A percentile compares a stretch with the other conserved stretches of the same genome.
phyloP scores from a whole-genome alignment of 129 eudicot genomes.

The Solidago caesia region DNA sequence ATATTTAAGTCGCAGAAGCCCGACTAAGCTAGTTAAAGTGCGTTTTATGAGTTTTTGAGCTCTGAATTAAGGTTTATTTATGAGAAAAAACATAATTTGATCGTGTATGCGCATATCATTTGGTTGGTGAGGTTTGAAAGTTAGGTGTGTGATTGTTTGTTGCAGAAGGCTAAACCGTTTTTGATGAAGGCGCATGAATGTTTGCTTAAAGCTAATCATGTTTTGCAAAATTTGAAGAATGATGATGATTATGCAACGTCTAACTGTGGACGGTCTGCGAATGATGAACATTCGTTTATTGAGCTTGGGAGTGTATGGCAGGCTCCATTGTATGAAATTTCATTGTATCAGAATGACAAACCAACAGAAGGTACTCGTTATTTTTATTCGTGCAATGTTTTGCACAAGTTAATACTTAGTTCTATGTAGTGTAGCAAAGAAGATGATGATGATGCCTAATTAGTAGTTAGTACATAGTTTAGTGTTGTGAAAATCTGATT shows the following conservation, averaged over 20 bases:
- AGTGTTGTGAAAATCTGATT: background rate
- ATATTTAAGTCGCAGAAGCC: background rate
- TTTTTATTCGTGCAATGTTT: background rate
- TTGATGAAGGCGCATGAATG: conserved; percentile 68
- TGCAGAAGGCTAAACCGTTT: conserved; percentile 59
- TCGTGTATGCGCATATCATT: too few species aligned
- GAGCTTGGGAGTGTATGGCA: conserved; percentile 91
- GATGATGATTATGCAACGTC: conserved; percentile 19
- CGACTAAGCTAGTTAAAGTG: background rate
- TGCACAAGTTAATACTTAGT: background rate
- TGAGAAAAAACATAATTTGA: too few species aligned
- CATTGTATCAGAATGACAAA: conserved; percentile 34
- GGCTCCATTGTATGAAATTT: conserved; percentile 72
- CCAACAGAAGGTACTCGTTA: conserved; percentile 18
- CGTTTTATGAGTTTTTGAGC: background rate
- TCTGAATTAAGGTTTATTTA: too few species aligned
- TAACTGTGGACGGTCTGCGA: conserved; percentile 5
- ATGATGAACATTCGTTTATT: conserved; percentile 53
- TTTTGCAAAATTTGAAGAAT: conserved; percentile 41
- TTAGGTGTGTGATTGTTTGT: conserved; percentile 28
- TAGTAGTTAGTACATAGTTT: background rate
- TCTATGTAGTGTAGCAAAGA: background rate
- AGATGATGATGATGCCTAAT: background rate
- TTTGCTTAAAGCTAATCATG: conserved; percentile 45
- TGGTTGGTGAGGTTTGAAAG: too few species aligned